Conservation (phyloP, 176 grass and related monocot species). For the Tillandsia leiboldiana region DNA sequence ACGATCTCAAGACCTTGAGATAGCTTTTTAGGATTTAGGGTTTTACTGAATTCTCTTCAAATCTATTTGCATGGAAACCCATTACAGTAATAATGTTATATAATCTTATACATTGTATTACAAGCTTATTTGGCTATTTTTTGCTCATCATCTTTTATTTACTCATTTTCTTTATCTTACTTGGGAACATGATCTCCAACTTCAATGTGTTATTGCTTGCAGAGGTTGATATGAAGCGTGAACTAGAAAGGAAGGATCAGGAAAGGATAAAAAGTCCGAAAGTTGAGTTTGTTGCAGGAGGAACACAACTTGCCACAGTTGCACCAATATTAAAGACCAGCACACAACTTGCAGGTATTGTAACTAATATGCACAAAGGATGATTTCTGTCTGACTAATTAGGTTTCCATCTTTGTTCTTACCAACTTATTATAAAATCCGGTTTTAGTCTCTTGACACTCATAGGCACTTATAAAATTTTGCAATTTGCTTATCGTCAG, state of each 20-base stretch:
- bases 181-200: slow-evolving; percentile 8
- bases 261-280: slow-evolving; percentile 74
- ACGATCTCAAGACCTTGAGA: no score
- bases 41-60: no score
- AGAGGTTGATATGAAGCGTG: slow-evolving; percentile 90
- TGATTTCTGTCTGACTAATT: no score
- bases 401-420: not conserved
- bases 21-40: no score
- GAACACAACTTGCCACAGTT: slow-evolving; percentile 36
- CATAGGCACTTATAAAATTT: not conserved
- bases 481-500: not conserved
- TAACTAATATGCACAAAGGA: not conserved
- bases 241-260: slow-evolving; percentile 79
- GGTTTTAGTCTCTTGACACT: not conserved
- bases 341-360: slow-evolving; percentile 39
- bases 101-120: no score
- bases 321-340: slow-evolving; percentile 39
- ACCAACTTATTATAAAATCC: not conserved
- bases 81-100: no score
- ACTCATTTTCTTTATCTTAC: not conserved
- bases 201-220: slow-evolving; percentile 16
- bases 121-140: no score
- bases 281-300: slow-evolving; percentile 68
- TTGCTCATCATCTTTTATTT: slow-evolving; percentile 2
- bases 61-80: no score